Base-by-base conservation (phyloP, 2,329 filamentous ascomycete species). In the Paracorniculantispora psalliotae region DNA sequence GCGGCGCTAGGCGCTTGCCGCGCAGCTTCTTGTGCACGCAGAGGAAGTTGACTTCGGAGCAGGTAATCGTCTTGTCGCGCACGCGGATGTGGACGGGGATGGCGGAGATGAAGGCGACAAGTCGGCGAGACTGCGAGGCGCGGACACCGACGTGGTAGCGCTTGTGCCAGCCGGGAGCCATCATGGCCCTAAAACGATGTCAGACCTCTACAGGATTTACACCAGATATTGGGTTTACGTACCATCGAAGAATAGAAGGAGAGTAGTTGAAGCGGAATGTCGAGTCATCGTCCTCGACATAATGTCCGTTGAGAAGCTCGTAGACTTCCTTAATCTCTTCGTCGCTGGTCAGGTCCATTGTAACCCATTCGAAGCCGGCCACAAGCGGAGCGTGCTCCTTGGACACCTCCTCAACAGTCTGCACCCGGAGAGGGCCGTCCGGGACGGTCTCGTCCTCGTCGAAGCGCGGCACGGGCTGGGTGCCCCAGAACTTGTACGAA, bases 251-350 rank as follows among this genome's bases (percentile, higher is more conserved):
- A 69, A 97, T 96, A 1, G 89, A 86, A 41, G 86, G 79, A 1
- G 92, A 96, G 77, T 99, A 99, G 73, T 94, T 93, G 81, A 99
- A 97, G 57, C 94, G 87, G 79, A 99, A 97, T 82, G 96, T 96
- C 62, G 93, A 92, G 72, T 96, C 92, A 67, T 92, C 89, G 72
- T 99, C 94, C 77, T 99, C 94, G 61, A 99, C 94, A 66, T 97
- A 99, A 76, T 99, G 94, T 58, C 91, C 89, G 64, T 90, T 91
- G 60, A 99, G 80, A 65, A 99, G 79, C 65, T 96, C 90, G 74
- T 92, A 96, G 7, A 99, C 87, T 77, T 99, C 94, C 68, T 91
- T 86, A 63, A 97, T 81, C 78, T 90, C 88, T 37, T 81, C 82
- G 50, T 91, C 86, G 66, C 92, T 83, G 23, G 84, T 86, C 66